Percentiles rank a stretch among this genome's conserved stretches.
phyloP scores from a whole-genome alignment of 768 basidiomycete genomes.

The Collybia sordida region DNA sequence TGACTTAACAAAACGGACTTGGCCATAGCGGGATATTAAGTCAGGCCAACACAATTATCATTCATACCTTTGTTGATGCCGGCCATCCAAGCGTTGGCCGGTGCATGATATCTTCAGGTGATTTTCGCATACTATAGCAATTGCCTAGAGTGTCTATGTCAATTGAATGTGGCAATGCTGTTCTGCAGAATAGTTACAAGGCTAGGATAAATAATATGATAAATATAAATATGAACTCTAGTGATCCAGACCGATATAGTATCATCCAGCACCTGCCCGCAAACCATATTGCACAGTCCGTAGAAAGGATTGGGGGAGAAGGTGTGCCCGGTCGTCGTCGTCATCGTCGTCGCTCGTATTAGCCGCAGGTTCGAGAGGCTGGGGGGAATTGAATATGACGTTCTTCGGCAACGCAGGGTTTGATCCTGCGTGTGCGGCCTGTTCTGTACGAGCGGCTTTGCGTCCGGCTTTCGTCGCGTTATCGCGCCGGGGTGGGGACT shows the following conservation, averaged over 20 bases:
- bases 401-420: background rate
- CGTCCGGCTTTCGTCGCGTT: constrained; percentile 13
- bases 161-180: no score
- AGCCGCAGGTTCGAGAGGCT: background rate
- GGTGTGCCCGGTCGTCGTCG: constrained; percentile 8
- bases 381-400: background rate
- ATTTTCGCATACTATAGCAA: no score
- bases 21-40: no score
- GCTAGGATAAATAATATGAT: constrained; percentile 9
- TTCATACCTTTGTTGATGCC: no score
- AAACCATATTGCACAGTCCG: constrained; percentile 19
- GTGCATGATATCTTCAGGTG: no score
- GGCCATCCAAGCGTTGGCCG: no score
- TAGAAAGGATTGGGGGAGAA: constrained; percentile 15
- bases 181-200: no score
- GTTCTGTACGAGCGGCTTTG: constrained; percentile 10
- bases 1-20: no score
- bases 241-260: background rate
- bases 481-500: constrained; percentile 13
- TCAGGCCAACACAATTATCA: no score
- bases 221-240: constrained; percentile 15
- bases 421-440: background rate
- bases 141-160: no score
- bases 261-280: constrained; percentile 10
- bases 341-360: constrained; percentile 6